phyloP scores from a whole-genome alignment of 2,329 filamentous ascomycete species.

The Hypoxylon sp. region DNA sequence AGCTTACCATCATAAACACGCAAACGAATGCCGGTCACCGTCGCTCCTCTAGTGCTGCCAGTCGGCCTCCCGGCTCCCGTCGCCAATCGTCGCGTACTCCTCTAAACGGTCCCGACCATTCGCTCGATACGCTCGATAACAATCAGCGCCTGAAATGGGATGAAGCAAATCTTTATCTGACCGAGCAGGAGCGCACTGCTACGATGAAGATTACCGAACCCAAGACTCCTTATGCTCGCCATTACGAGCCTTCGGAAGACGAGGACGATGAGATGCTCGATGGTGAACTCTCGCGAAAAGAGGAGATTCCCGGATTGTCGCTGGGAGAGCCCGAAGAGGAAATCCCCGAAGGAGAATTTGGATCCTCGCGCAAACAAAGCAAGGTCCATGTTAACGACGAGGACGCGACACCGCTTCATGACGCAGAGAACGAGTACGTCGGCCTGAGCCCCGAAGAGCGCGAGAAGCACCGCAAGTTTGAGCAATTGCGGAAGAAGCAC shows the following conservation, averaged over 20 bases:
- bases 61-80: conserved; percentile 75
- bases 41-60: conserved; percentile 82
- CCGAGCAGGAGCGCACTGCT: conserved; percentile 93
- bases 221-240: conserved; percentile 95
- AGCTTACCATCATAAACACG: conserved; percentile 94
- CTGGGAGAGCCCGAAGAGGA: conserved; percentile 92
- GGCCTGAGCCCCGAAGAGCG: conserved; percentile 78
- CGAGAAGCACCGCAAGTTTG: conserved; percentile 94
- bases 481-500: conserved; percentile 92
- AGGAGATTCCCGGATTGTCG: conserved; percentile 92
- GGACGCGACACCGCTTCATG: conserved; percentile 68
- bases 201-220: conserved; percentile 99
- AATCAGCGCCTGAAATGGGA: conserved; percentile 95
- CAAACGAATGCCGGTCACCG: conserved; percentile 92
- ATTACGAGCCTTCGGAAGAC: conserved; percentile 90
- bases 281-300: conserved; percentile 63
- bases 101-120: conserved; percentile 62
- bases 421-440: conserved; percentile 69
- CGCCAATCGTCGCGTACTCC: conserved; percentile 74
- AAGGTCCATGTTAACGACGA: conserved; percentile 86
- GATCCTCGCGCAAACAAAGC: conserved; percentile 57
- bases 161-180: conserved; percentile 96
- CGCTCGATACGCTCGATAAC: conserved; percentile 69
- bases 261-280: conserved; percentile 79
- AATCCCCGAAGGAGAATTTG: conserved; percentile 65